Base-by-base conservation (phyloP, 2,329 filamentous ascomycete species). In the Aaosphaeria arxii region DNA sequence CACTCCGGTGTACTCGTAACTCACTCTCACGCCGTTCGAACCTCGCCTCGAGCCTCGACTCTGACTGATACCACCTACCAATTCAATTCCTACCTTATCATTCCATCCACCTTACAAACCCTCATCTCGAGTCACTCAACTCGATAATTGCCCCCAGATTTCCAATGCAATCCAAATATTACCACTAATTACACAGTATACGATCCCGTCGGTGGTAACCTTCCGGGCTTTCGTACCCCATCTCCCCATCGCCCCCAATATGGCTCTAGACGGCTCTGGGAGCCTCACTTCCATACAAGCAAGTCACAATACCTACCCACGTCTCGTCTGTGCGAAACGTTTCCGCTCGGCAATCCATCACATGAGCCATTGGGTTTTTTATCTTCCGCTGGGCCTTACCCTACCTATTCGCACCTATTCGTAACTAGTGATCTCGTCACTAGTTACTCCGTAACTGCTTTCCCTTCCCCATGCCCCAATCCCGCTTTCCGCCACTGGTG, bases 361-460 rank as follows among this genome's bases (percentile, higher is more conserved):
- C 63, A 67, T 61, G 62, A 24, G 51, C 42, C 51, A 47, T 54
- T 53, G 53, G 53, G 49, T 61, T 62, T 57, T 66, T 24, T 24
- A 24, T 24, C 17, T 24, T 54, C 59, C 61, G 56, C 51, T 55
- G 54, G 49, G 52, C 48, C 50, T 54, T 24, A 24, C 17, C 17
- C 17, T 24, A 24, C 17, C 17, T 24, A 24, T 24, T 24, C 17
- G 17, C 17, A 24, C 17, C 17, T 24, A 24, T 24, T 24, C 17
- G 17, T 24, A 24, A 24, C 17, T 24, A 24, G 17, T 24, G 17
- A 24, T 24, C 17, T 24, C 17, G 17, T 24, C 17, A 24, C 17
- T 24, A 24, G 17, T 24, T 24, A 24, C 3, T 24, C 17, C 17
- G 17, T 24, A 24, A 24, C 17, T 24, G 17, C 17, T 24, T 24